These are phyloP conservation scores for Hygrophorus pudorinus DNA, from an alignment of 768 basidiomycete genomes.

Conservation along the genomic window DNA sequence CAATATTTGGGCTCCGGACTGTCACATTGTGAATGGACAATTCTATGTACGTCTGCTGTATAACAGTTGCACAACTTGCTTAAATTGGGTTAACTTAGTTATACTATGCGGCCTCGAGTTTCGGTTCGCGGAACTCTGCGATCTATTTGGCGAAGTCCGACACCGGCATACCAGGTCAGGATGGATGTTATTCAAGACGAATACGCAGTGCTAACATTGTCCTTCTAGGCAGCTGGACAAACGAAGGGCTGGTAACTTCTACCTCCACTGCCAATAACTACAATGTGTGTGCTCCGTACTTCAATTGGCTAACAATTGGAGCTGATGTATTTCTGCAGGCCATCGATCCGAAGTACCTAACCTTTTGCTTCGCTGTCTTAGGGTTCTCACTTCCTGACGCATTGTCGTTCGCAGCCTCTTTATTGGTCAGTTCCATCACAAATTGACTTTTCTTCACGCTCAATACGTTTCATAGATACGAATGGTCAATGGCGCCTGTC, in stretches of 20 bases:
- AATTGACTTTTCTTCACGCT: background rate
- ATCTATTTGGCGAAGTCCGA: constrained; percentile 45
- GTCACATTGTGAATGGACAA: constrained; percentile 21
- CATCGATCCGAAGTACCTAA: constrained; percentile 41
- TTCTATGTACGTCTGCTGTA: constrained; percentile 17
- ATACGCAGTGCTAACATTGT: background rate
- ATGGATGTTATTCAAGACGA: no score
- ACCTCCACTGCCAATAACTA: constrained; percentile 28
- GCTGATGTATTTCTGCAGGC: constrained; percentile 22
- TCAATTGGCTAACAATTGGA: background rate
- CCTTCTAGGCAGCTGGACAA: constrained; percentile 27
- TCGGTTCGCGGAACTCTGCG: constrained; percentile 43
- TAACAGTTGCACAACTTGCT: background rate
- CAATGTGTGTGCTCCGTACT: constrained; percentile 22
- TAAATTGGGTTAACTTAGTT: constrained; percentile 23
- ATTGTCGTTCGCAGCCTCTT: constrained; percentile 15
- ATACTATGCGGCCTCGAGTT: constrained; percentile 45
- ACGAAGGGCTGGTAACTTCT: constrained; percentile 39
- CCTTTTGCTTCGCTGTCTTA: background rate
- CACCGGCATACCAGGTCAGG: constrained; percentile 32
- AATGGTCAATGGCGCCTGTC: no score
- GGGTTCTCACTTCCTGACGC: background rate
- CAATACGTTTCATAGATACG: no score
- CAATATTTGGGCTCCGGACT: constrained; percentile 31
- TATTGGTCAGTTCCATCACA: constrained; percentile 16